These are phyloP conservation scores for Chimonanthus praecox DNA, from an alignment of 164 flowering plant species.

Conservation along the genomic window DNA sequence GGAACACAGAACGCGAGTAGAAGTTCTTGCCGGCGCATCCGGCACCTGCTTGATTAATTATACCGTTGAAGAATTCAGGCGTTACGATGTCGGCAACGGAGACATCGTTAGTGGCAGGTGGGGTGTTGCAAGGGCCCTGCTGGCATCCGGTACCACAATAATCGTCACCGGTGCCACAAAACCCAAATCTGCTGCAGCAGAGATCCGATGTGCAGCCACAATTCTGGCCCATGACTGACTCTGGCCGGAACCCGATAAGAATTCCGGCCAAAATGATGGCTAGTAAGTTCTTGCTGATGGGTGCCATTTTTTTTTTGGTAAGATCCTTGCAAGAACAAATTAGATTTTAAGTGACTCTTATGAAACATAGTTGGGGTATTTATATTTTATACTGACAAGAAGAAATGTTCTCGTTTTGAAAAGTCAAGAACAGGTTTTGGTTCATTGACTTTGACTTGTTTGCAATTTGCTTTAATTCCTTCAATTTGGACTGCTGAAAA, in stretches of 20 bases:
- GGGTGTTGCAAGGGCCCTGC: constrained; percentile 28
- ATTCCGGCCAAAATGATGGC: not conserved
- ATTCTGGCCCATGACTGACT: constrained; percentile 15
- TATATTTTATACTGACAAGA: too few species aligned
- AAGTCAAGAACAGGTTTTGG: not conserved
- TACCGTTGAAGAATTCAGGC: constrained; percentile 35
- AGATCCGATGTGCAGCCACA: constrained; percentile 19
- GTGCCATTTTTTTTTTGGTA: not conserved
- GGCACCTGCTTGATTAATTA: constrained; percentile 25
- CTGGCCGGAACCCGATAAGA: not conserved
- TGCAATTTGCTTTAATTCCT: too few species aligned
- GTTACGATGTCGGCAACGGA: constrained; percentile 34
- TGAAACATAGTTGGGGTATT: not conserved
- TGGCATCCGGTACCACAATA: constrained; percentile 44
- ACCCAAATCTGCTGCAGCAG: constrained; percentile 28
- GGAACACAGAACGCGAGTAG: constrained; percentile 43
- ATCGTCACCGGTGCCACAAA: constrained; percentile 31
- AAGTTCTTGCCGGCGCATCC: constrained; percentile 45
- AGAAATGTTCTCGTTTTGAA: not conserved
- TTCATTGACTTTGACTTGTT: too few species aligned
- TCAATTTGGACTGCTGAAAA: too few species aligned
- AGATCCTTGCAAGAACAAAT: not conserved
- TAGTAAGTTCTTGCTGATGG: not conserved
- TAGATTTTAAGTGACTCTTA: not conserved
- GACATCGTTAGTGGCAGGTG: not conserved